These are phyloP conservation scores for Kandelia obovata DNA, from an alignment of 345 rosid genomes.

Conservation along the genomic window DNA sequence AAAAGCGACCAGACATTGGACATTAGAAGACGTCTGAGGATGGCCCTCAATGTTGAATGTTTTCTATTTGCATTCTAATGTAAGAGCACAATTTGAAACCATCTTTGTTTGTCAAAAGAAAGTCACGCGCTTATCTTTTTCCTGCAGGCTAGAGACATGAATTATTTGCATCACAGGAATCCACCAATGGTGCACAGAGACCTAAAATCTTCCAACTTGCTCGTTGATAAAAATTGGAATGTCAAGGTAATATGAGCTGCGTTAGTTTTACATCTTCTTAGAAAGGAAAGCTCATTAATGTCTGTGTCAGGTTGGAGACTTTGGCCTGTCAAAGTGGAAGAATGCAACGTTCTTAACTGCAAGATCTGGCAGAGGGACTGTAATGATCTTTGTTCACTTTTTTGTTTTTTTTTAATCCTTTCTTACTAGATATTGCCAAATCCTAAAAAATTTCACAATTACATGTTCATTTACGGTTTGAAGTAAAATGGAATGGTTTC, in stretches of 20 bases:
- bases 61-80: constrained; percentile 12
- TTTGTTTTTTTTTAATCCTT: no score
- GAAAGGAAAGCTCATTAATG: background rate
- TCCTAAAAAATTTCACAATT: background rate
- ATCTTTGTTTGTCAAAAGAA: background rate
- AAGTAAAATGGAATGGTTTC: background rate
- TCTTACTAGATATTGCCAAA: no score
- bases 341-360: constrained; percentile 70
- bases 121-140: background rate
- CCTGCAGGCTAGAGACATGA: constrained; percentile 89
- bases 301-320: constrained; percentile 71
- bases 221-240: constrained; percentile 83
- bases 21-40: constrained; percentile 61
- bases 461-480: background rate
- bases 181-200: constrained; percentile 90
- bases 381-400: constrained; percentile 21
- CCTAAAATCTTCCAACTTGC: constrained; percentile 85
- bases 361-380: constrained; percentile 84
- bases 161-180: constrained; percentile 82
- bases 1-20: constrained; percentile 63
- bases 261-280: constrained; percentile 2
- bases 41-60: constrained; percentile 90
- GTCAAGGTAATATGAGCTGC: constrained; percentile 54
- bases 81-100: constrained; percentile 1
- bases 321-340: constrained; percentile 86